Evolutionary conservation across 129 eudicot genomes (phyloP).

Genomic region (Escallonia herrerae): DNA sequence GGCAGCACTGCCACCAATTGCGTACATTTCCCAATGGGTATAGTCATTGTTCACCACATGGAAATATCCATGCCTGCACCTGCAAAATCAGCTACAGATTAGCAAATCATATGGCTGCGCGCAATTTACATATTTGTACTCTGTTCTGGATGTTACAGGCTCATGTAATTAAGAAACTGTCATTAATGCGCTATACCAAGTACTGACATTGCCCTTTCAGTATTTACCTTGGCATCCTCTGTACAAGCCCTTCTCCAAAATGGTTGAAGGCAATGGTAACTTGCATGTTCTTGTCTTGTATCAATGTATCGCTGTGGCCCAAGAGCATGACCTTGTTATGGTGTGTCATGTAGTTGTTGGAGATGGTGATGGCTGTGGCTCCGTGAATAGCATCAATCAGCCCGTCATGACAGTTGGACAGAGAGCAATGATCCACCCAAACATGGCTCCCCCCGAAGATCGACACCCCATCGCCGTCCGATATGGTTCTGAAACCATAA

Average conservation of each 20-base stretch:
- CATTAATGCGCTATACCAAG: too few species aligned
- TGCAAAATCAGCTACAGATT: constrained; percentile 6
- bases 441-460: constrained; percentile 75
- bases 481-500: constrained; percentile 60
- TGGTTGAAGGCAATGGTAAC: constrained; percentile 90
- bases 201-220: too few species aligned
- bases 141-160: too few species aligned
- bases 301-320: constrained; percentile 61
- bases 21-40: constrained; percentile 88
- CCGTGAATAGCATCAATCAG: constrained; percentile 77
- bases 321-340: constrained; percentile 88
- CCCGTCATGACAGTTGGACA: constrained; percentile 80
- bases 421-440: constrained; percentile 93
- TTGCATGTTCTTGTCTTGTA: constrained; percentile 73
- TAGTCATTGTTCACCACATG: constrained; percentile 91
- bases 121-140: background rate
- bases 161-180: too few species aligned
- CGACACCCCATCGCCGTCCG: constrained; percentile 83
- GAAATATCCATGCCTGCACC: constrained; percentile 80
- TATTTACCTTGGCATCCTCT: constrained; percentile 82
- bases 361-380: constrained; percentile 76
- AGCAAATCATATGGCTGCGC: too few species aligned
- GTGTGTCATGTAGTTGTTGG: constrained; percentile 78
- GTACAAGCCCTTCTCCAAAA: constrained; percentile 88
- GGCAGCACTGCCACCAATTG: constrained; percentile 82